phyloP scores from a whole-genome alignment of 768 basidiomycete genomes.

The Phlebiopsis flavidoalba region DNA sequence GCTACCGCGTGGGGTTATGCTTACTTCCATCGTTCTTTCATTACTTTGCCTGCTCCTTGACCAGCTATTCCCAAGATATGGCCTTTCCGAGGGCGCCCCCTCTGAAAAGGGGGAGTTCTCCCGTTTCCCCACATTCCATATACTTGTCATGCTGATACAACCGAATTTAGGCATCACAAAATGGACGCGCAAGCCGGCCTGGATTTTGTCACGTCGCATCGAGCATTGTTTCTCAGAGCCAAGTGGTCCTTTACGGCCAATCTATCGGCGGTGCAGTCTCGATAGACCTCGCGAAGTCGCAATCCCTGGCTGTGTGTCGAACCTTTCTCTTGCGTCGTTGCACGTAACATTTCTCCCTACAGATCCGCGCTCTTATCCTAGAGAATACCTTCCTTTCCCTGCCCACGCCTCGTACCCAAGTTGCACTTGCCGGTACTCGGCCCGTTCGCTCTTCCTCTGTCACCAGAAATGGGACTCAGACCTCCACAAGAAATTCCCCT shows the following conservation, averaged over 20 bases:
- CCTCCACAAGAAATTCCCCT: slow-evolving; percentile 50
- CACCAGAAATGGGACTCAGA: slow-evolving; percentile 83
- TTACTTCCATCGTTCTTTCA: not conserved
- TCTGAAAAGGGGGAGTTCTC: slow-evolving; percentile 66
- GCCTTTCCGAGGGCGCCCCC: slow-evolving; percentile 79
- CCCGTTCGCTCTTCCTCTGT: slow-evolving; percentile 72
- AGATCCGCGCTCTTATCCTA: slow-evolving; percentile 78
- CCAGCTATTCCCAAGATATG: slow-evolving; percentile 58
- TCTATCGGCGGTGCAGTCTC: slow-evolving; percentile 92
- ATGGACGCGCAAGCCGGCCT: slow-evolving; percentile 84
- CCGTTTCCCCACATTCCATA: not conserved
- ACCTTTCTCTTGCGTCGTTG: not conserved
- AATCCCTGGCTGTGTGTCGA: slow-evolving; percentile 59
- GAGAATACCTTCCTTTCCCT: slow-evolving; percentile 94
- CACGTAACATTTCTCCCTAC: not conserved
- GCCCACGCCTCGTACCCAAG: slow-evolving; percentile 70
- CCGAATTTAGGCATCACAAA: slow-evolving; percentile 54
- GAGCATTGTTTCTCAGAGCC: slow-evolving; percentile 57
- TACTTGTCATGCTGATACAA: not conserved
- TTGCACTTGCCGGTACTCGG: slow-evolving; percentile 68
- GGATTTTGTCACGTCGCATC: slow-evolving; percentile 65
- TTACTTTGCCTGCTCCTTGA: not conserved
- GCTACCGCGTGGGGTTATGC: slow-evolving; percentile 58
- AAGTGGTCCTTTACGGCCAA: slow-evolving; percentile 73
- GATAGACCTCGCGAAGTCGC: slow-evolving; percentile 77